Conservation (phyloP, 352 stramenopile genomes). For the Vaucheria bursata region DNA sequence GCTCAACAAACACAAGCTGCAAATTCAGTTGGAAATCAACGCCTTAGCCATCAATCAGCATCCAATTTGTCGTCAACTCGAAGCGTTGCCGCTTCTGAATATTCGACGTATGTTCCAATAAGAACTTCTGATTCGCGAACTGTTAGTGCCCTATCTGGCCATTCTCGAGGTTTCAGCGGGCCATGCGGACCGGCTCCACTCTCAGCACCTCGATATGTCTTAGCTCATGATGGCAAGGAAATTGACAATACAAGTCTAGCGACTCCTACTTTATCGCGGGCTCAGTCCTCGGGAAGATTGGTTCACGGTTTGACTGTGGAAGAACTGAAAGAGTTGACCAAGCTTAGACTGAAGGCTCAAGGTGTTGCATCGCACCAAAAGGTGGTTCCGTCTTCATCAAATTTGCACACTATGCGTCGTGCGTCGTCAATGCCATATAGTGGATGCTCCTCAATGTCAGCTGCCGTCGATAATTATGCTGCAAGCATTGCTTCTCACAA, state of each 20-base stretch:
- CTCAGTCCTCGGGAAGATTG: not conserved
- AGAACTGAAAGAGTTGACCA: slow-evolving; percentile 35
- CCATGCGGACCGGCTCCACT: not conserved
- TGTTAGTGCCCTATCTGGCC: too few species aligned
- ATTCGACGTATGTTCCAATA: slow-evolving; percentile 8
- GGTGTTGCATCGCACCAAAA: slow-evolving; percentile 2
- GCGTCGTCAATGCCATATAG: not conserved
- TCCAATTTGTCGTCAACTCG: too few species aligned
- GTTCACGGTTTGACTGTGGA: slow-evolving; percentile 20
- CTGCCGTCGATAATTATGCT: not conserved
- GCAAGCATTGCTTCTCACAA: not conserved
- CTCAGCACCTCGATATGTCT: not conserved
- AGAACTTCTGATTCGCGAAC: not conserved
- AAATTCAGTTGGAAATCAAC: not conserved
- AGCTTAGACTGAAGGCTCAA: slow-evolving; percentile 26
- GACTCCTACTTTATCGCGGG: not conserved
- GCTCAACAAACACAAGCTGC: slow-evolving; percentile 5
- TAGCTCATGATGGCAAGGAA: not conserved
- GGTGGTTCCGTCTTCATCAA: not conserved
- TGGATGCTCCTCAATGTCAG: not conserved
- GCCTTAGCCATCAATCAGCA: not conserved
- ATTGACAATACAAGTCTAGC: not conserved
- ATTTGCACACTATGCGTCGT: not conserved
- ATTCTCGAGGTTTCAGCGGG: too few species aligned
- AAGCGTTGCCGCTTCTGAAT: too few species aligned